phyloP scores from a whole-genome alignment of 441 rosid genomes.

The Pelargonium exstipulatum region DNA sequence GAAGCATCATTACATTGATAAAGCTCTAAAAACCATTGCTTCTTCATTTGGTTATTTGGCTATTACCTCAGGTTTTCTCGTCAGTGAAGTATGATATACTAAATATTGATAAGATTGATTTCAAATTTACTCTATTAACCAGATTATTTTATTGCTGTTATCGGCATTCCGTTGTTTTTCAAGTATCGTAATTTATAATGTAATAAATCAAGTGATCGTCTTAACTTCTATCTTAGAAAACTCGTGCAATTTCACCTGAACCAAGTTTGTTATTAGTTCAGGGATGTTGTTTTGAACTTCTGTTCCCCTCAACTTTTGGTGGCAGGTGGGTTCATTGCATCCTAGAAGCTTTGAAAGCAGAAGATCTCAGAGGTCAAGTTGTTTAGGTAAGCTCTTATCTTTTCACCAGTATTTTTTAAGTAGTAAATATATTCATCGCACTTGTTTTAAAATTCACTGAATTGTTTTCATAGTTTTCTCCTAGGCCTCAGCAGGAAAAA shows the following conservation, averaged over 20 bases:
- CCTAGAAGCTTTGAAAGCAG: slow-evolving; percentile 59
- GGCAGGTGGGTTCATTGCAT: slow-evolving; percentile 82
- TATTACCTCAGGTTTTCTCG: background rate
- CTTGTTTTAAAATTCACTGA: slow-evolving; percentile 5
- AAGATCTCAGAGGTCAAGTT: slow-evolving; percentile 24
- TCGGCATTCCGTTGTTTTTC: too few species aligned
- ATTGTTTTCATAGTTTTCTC: slow-evolving; percentile 19
- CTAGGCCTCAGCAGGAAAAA: background rate
- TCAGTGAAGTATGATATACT: background rate
- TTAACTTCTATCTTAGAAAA: background rate
- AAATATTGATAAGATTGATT: background rate
- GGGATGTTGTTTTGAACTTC: background rate
- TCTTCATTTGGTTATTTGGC: background rate
- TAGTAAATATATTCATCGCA: background rate
- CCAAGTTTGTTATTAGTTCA: too few species aligned
- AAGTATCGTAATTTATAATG: too few species aligned
- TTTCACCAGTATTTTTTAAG: background rate
- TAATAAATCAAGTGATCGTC: background rate
- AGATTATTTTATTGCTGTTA: too few species aligned
- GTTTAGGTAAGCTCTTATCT: slow-evolving; percentile 17
- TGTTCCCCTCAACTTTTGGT: slow-evolving; percentile 11
- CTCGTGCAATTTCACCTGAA: too few species aligned
- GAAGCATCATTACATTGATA: background rate
- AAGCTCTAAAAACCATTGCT: background rate
- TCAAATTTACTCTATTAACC: too few species aligned